Evolutionary conservation across 306 rosid species (phyloP).

Genomic region (Cercis canadensis): DNA sequence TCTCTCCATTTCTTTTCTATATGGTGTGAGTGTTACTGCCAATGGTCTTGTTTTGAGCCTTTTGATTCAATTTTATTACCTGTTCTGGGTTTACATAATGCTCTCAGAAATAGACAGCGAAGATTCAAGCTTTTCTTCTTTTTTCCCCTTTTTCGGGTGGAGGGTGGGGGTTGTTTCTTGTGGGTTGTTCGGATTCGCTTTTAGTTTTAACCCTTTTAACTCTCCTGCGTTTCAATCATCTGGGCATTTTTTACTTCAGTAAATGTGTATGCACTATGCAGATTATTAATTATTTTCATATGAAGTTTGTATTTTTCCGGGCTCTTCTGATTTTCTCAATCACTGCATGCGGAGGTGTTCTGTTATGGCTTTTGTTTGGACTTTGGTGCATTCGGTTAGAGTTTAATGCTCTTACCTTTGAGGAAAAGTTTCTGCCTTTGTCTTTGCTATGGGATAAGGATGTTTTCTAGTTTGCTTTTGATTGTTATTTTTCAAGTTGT

Average conservation of each 20-base stretch:
- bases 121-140: neutral
- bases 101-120: neutral
- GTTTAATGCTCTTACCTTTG: conserved; percentile 1
- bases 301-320: neutral
- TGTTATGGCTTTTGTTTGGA: conserved; percentile 7
- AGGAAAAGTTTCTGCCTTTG: conserved; percentile 7
- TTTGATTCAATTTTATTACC: conserved; percentile 4
- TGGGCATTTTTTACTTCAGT: conserved; percentile 15
- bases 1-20: neutral
- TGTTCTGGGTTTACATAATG: neutral
- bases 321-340: conserved; percentile 5
- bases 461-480: neutral
- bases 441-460: neutral
- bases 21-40: conserved; percentile 9
- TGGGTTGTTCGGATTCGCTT: conserved; percentile 21
- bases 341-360: neutral
- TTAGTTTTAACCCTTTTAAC: conserved; percentile 13
- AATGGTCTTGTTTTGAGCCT: neutral
- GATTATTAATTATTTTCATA: neutral
- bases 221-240: neutral
- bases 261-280: conserved; percentile 5
- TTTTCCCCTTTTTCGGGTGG: neutral
- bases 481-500: neutral
- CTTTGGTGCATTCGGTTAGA: conserved; percentile 21
- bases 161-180: neutral